Evolutionary conservation across 345 rosid species (phyloP).

Genomic region (Syzygium jambos): DNA sequence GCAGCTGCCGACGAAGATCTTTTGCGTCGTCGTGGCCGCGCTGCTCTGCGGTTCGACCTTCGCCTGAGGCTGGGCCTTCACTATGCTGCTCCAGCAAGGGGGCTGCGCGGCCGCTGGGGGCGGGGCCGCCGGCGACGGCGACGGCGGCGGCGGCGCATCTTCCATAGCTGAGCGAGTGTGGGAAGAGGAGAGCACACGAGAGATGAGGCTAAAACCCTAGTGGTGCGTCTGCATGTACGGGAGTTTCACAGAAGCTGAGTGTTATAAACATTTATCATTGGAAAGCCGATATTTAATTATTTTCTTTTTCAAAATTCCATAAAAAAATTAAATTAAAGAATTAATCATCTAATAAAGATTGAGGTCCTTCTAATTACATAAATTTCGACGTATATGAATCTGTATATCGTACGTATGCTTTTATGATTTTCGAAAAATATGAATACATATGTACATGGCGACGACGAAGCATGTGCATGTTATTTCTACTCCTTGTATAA

Average conservation of each 20-base stretch:
- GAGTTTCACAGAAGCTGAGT: background rate
- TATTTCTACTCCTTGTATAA: background rate
- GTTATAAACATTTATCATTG: background rate
- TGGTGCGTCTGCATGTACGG: background rate
- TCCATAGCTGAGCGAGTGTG: conserved; percentile 3
- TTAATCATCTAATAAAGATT: no score
- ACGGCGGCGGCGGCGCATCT: background rate
- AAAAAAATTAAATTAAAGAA: background rate
- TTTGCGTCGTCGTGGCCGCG: conserved; percentile 13
- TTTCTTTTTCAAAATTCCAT: background rate
- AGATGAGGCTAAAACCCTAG: conserved; percentile 1
- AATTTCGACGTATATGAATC: no score
- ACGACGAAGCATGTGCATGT: background rate
- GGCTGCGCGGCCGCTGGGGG: conserved; percentile 9
- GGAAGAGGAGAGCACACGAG: background rate
- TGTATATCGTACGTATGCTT: no score
- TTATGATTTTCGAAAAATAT: no score
- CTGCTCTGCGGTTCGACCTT: conserved; percentile 10
- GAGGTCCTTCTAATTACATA: no score
- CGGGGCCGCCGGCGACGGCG: background rate
- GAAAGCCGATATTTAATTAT: background rate
- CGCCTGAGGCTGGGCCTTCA: conserved; percentile 32
- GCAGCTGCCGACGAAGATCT: conserved; percentile 48
- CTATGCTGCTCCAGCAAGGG: conserved; percentile 70
- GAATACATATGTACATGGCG: no score